Conservation (phyloP, 805 yeast species). For the Candida railenensis region DNA sequence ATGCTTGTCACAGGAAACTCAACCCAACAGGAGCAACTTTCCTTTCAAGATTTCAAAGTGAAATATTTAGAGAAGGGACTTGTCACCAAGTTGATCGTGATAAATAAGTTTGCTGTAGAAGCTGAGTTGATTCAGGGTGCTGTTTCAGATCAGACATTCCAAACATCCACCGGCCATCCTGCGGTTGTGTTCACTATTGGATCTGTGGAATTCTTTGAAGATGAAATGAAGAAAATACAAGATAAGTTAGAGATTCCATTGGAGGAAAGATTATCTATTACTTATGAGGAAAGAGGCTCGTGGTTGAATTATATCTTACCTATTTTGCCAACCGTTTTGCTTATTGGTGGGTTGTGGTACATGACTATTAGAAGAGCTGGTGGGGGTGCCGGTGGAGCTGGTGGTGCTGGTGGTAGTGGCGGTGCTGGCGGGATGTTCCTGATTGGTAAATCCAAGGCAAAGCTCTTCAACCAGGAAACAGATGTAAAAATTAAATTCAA, state of each 20-base stretch:
- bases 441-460: slow-evolving; percentile 77
- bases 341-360: slow-evolving; percentile 78
- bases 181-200: slow-evolving; percentile 81
- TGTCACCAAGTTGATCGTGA: slow-evolving; percentile 70
- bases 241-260: slow-evolving; percentile 65
- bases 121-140: slow-evolving; percentile 57
- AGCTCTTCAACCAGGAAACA: slow-evolving; percentile 77
- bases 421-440: slow-evolving; percentile 66
- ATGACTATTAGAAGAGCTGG: slow-evolving; percentile 54
- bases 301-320: slow-evolving; percentile 63
- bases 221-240: slow-evolving; percentile 73
- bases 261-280: slow-evolving; percentile 73
- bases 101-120: slow-evolving; percentile 70
- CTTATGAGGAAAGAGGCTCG: slow-evolving; percentile 68
- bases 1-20: neutral
- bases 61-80: slow-evolving; percentile 74
- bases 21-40: slow-evolving; percentile 25
- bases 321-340: slow-evolving; percentile 74
- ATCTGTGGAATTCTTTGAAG: slow-evolving; percentile 81
- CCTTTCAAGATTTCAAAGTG: slow-evolving; percentile 85
- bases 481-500: slow-evolving; percentile 79
- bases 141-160: slow-evolving; percentile 41
- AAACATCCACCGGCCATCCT: slow-evolving; percentile 34
- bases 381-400: slow-evolving; percentile 46
- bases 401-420: slow-evolving; percentile 30